phyloP scores from a whole-genome alignment of 2,329 filamentous ascomycete species.

The Neurospora sp. region DNA sequence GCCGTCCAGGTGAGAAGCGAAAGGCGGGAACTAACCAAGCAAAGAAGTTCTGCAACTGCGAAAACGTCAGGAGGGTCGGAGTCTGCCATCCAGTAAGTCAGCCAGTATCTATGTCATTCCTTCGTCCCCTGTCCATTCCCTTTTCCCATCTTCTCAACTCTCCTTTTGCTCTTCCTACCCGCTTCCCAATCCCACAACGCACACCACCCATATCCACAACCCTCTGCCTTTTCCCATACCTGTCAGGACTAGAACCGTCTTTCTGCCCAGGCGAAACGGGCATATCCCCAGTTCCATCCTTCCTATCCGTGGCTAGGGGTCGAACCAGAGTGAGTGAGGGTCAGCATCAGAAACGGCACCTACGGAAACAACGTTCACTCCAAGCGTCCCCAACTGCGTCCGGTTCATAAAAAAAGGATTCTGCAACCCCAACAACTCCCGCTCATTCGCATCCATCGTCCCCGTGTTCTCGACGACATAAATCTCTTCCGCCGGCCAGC shows the following conservation, averaged over 20 bases:
- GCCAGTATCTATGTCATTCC: neutral
- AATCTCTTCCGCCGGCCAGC: conserved; percentile 44
- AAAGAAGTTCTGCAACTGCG: conserved; percentile 45
- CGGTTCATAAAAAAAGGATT: conserved; percentile 47
- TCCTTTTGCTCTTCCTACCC: neutral
- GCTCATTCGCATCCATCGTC: conserved; percentile 36
- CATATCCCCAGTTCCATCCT: neutral
- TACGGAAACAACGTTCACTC: conserved; percentile 39
- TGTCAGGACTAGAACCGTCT: too few species aligned
- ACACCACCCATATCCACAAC: neutral
- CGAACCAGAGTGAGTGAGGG: neutral
- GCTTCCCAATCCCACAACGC: neutral
- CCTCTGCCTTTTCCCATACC: neutral
- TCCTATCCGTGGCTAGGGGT: neutral
- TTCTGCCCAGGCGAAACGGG: too few species aligned
- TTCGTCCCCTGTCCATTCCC: neutral
- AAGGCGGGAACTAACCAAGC: conserved; percentile 22
- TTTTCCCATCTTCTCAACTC: neutral
- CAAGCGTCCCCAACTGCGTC: conserved; percentile 33
- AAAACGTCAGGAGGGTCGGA: conserved; percentile 40
- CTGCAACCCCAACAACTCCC: conserved; percentile 32
- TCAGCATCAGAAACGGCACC: conserved; percentile 14
- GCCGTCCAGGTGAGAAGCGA: conserved; percentile 25
- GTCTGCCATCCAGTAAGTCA: conserved; percentile 22
- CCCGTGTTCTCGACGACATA: conserved; percentile 46